Evolutionary conservation across 495 filamentous ascomycete species (phyloP), one percentile per base, ranked within the genome.

Genomic region (Thermochaetoides thermophila): DNA sequence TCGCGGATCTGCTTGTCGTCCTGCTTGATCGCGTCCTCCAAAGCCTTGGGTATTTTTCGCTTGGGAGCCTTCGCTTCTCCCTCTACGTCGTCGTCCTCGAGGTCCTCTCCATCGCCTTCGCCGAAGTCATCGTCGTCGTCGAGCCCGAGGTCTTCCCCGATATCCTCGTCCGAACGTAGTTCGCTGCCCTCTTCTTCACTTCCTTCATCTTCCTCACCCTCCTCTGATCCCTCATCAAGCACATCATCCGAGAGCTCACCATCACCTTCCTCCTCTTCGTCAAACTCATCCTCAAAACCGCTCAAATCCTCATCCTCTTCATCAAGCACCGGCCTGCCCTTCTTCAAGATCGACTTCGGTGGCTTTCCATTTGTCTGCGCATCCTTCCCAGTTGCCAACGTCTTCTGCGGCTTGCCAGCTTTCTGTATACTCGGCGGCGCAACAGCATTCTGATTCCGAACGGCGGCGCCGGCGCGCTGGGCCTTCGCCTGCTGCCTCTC

Each of bases 1-100:
- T 74, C 81, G 11, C 79, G 76, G 46, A 97, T 95, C 40, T 94
- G 82, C 3, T 71, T 75, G 44, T 95, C 83, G 35, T 96, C 89
- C 32, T 75, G 58, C 0, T 58, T 61, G 14, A 96, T 57, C 39
- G 70, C 76, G 5, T 74, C 67, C 50, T 71, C 74, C 1, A 79
- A 61, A 0, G 59, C 60, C 34, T 64, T 71, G 5, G 82, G 69
- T 8, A 78, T 31, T 30, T 59, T 56, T 2, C 47, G 21, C 15
- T 42, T 37, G 3, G 34, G 15, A 7, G 49, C 30, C 7, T 63
- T 49, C 29, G 42, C 20, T 34, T 24, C n/a, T 22, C 35, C 33
- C 11, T 63, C 49, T 22, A 44, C 27, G 29, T 31, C 11, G 26
- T 33, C 32, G 0, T 49, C 27, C 30, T 30, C 13, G 25, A 38